Conservation (phyloP, 352 stramenopile species). For the Phytophthora fragariaefolia region DNA sequence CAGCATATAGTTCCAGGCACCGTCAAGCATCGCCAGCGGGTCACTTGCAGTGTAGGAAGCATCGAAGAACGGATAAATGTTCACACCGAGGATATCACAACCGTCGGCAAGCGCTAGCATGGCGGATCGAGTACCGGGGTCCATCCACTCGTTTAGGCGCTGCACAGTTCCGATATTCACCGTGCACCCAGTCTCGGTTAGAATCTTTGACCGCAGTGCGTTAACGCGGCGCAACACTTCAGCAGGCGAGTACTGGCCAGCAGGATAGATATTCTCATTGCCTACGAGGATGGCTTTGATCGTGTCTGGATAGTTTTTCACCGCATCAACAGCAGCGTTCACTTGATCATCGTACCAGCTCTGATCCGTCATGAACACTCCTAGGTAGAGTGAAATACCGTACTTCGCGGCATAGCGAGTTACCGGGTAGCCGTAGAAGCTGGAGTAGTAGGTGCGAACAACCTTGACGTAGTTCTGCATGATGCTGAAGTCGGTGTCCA, state of each 20-base stretch:
- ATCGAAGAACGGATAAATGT: constrained; percentile 85
- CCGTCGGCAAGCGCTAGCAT: constrained; percentile 58
- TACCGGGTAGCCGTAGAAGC: constrained; percentile 61
- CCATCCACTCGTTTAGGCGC: constrained; percentile 67
- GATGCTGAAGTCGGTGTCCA: constrained; percentile 71
- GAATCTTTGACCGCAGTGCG: constrained; percentile 39
- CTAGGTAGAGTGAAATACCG: constrained; percentile 68
- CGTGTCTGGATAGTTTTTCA: constrained; percentile 59
- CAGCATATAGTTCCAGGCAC: constrained; percentile 64
- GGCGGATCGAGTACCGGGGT: constrained; percentile 21
- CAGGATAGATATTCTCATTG: constrained; percentile 75
- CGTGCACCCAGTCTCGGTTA: constrained; percentile 33
- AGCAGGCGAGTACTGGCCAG: constrained; percentile 45
- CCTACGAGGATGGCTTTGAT: constrained; percentile 70
- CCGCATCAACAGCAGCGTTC: constrained; percentile 46
- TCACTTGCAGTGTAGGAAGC: constrained; percentile 52
- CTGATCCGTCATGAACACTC: constrained; percentile 81
- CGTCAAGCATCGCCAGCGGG: constrained; percentile 60
- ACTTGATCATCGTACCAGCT: constrained; percentile 65
- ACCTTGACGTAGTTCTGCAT: constrained; percentile 69
- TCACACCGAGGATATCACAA: constrained; percentile 82
- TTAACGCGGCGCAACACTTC: constrained; percentile 49
- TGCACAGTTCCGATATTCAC: constrained; percentile 80
- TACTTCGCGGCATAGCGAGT: constrained; percentile 47
- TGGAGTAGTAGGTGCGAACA: constrained; percentile 84